A percentile compares a stretch with the other conserved stretches of the same genome.
phyloP scores from a whole-genome alignment of 805 yeast genomes.

The Pichia exigua region DNA sequence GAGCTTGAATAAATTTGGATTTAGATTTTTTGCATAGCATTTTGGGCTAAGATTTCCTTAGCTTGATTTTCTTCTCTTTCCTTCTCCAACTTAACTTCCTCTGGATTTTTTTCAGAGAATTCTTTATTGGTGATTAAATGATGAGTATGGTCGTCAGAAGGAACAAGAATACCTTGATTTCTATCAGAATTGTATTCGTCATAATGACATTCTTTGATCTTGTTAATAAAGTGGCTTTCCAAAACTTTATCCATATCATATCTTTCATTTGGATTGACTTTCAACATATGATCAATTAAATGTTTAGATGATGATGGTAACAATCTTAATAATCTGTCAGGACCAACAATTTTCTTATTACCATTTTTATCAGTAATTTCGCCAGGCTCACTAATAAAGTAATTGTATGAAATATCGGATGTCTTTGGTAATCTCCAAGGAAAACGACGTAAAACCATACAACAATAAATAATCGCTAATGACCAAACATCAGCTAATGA shows the following conservation, averaged over 20 bases:
- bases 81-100: conserved; percentile 20
- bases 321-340: conserved; percentile 60
- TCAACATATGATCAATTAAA: conserved; percentile 59
- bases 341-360: conserved; percentile 39
- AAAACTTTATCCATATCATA: conserved; percentile 49
- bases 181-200: conserved; percentile 18
- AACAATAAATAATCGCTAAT: conserved; percentile 82
- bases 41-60: conserved; percentile 2
- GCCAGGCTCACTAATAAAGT: conserved; percentile 38
- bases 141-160: conserved; percentile 45
- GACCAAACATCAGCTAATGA: conserved; percentile 91
- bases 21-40: neutral
- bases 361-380: conserved; percentile 23
- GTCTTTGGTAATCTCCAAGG: conserved; percentile 94
- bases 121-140: conserved; percentile 65
- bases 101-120: conserved; percentile 34
- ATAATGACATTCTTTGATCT: conserved; percentile 48
- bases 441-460: conserved; percentile 79
- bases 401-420: conserved; percentile 64
- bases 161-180: conserved; percentile 15
- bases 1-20: too few species aligned
- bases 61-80: conserved; percentile 7
- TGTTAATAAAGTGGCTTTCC: conserved; percentile 48
- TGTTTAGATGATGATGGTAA: conserved; percentile 61
- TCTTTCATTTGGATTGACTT: conserved; percentile 49